Evolutionary conservation across 2,329 filamentous ascomycete species (phyloP).

Genomic region (Verticillium tricorpus): DNA sequence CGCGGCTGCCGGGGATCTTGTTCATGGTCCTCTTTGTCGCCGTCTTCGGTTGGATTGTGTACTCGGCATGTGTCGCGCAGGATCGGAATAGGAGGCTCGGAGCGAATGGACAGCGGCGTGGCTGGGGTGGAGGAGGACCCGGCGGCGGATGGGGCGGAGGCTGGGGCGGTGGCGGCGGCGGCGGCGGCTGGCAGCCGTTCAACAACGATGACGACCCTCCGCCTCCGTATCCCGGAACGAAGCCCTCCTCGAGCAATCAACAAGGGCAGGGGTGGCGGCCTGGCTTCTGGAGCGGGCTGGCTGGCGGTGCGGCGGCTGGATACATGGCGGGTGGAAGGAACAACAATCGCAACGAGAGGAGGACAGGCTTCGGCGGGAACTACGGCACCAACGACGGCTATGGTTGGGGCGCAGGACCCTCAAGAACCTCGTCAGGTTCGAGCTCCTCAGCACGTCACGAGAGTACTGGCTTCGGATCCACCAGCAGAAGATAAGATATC

Average conservation of each 20-base stretch:
- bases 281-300: conserved; percentile 70
- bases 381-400: conserved; percentile 27
- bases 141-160: conserved; percentile 35
- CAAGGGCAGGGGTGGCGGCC: conserved; percentile 54
- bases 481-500: conserved; percentile 45
- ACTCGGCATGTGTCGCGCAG: conserved; percentile 39
- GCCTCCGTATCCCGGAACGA: conserved; percentile 46
- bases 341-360: conserved; percentile 21
- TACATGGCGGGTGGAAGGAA: conserved; percentile 52
- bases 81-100: conserved; percentile 11
- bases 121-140: conserved; percentile 35
- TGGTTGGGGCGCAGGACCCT: conserved; percentile 26
- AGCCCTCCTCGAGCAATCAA: conserved; percentile 27
- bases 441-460: conserved; percentile 51
- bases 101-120: conserved; percentile 26
- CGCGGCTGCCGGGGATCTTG: not conserved
- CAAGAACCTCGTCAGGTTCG: conserved; percentile 27
- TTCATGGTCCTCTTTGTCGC: conserved; percentile 49
- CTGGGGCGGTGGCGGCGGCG: conserved; percentile 37
- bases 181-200: conserved; percentile 31
- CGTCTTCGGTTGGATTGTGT: conserved; percentile 59
- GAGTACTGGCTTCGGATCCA: conserved; percentile 71
- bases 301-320: conserved; percentile 63
- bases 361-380: conserved; percentile 14
- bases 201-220: conserved; percentile 37